Conservation (phyloP, 2,329 filamentous ascomycete genomes). For the Fusarium clavum region DNA sequence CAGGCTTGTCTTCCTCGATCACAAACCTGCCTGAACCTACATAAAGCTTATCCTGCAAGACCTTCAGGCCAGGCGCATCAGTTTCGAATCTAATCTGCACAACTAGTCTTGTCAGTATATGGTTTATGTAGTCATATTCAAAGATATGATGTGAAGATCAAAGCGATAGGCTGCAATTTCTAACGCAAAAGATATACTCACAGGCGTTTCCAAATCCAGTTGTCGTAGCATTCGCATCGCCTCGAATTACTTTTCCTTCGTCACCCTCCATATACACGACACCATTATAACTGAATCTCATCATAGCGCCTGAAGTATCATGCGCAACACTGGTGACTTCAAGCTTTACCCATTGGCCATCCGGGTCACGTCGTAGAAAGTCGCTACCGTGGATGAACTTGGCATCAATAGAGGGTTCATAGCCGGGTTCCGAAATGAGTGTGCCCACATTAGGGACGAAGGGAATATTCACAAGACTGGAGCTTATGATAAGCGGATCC, state of each 20-base stretch:
- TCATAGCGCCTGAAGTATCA: slow-evolving; percentile 48
- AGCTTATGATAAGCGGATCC: slow-evolving; percentile 48
- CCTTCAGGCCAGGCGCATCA: slow-evolving; percentile 50
- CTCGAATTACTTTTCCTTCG: slow-evolving; percentile 51
- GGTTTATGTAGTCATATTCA: not conserved
- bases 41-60: slow-evolving; percentile 54
- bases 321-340: slow-evolving; percentile 53
- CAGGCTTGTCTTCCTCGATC: slow-evolving; percentile 49
- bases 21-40: slow-evolving; percentile 57
- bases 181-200: slow-evolving; percentile 40
- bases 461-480: slow-evolving; percentile 51
- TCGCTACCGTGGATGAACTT: slow-evolving; percentile 55
- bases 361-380: slow-evolving; percentile 55
- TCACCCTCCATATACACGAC: slow-evolving; percentile 51
- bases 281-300: slow-evolving; percentile 55
- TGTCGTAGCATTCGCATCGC: slow-evolving; percentile 52
- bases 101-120: slow-evolving; percentile 43
- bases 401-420: slow-evolving; percentile 52
- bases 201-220: slow-evolving; percentile 55
- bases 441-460: slow-evolving; percentile 48
- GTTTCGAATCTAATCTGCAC: slow-evolving; percentile 55
- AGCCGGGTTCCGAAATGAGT: slow-evolving; percentile 52
- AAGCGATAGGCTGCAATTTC: not conserved
- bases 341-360: slow-evolving; percentile 52
- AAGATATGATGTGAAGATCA: not conserved